A percentile compares a stretch with the other conserved stretches of the same genome.
Conservation (phyloP, 2,329 filamentous ascomycete genomes). For the Aspergillus bombycis region DNA sequence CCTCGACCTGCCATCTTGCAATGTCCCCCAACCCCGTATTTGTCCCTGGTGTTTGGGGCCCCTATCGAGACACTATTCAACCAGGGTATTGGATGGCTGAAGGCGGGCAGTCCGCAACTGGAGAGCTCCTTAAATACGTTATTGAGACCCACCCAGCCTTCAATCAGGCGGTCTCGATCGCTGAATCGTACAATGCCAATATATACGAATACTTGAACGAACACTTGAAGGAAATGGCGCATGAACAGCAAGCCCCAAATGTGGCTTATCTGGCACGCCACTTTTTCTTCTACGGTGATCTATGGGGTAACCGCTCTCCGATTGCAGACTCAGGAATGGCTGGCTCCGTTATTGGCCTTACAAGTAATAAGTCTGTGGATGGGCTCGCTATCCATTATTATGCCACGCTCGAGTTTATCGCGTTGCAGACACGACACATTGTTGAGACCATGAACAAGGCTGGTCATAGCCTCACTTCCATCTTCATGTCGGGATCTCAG, state of each 20-base stretch:
- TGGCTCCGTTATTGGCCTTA: slow-evolving; percentile 83
- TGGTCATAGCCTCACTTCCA: slow-evolving; percentile 84
- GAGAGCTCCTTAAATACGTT: slow-evolving; percentile 90
- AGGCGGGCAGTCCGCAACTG: slow-evolving; percentile 93
- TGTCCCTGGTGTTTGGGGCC: slow-evolving; percentile 94
- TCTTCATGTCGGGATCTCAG: slow-evolving; percentile 98
- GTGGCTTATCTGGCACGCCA: slow-evolving; percentile 87
- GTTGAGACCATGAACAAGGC: slow-evolving; percentile 89
- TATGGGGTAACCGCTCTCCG: slow-evolving; percentile 95
- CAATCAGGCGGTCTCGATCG: slow-evolving; percentile 75
- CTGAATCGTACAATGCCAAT: slow-evolving; percentile 80
- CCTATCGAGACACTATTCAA: slow-evolving; percentile 90
- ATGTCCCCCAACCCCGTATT: slow-evolving; percentile 95
- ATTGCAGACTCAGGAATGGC: slow-evolving; percentile 93
- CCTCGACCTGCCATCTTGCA: slow-evolving; percentile 94
- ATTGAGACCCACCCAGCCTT: slow-evolving; percentile 94
- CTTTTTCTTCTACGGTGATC: slow-evolving; percentile 97
- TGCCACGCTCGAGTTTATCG: slow-evolving; percentile 96
- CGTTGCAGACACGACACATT: slow-evolving; percentile 94
- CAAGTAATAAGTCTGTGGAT: slow-evolving; percentile 82
- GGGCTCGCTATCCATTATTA: slow-evolving; percentile 92
- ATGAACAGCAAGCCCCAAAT: slow-evolving; percentile 70
- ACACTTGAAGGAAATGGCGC: slow-evolving; percentile 76
- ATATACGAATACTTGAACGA: slow-evolving; percentile 95
- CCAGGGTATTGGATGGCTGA: slow-evolving; percentile 96